phyloP scores from a whole-genome alignment of 495 filamentous ascomycete species.

The Hypoxylon intermedium region DNA sequence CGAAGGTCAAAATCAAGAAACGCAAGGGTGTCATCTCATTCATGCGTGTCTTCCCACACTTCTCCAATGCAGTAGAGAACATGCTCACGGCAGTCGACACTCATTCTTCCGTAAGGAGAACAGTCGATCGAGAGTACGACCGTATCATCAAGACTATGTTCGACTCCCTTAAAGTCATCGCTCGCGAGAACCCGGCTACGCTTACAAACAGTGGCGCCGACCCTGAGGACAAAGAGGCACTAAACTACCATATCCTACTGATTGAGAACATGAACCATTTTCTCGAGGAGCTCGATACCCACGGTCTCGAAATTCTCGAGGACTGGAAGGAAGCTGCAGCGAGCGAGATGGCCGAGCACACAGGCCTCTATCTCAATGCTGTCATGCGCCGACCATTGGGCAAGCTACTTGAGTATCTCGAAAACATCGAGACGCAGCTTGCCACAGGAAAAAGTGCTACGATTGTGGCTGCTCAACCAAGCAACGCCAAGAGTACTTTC shows the following conservation, averaged over 20 bases:
- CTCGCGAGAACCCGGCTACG: conserved; percentile 83
- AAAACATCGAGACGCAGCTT: conserved; percentile 78
- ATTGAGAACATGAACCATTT: conserved; percentile 99
- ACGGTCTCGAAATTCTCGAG: conserved; percentile 73
- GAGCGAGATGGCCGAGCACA: conserved; percentile 84
- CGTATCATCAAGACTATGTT: conserved; percentile 96
- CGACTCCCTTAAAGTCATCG: conserved; percentile 93
- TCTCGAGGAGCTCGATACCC: conserved; percentile 85
- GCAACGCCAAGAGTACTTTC: conserved; percentile 78
- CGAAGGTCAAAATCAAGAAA: conserved; percentile 99
- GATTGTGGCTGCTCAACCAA: conserved; percentile 71
- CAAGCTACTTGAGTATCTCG: conserved; percentile 87
- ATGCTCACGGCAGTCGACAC: conserved; percentile 69
- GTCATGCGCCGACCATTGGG: conserved; percentile 89
- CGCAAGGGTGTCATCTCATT: conserved; percentile 94
- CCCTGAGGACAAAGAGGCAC: conserved; percentile 90
- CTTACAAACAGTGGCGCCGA: conserved; percentile 53
- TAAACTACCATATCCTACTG: conserved; percentile 95
- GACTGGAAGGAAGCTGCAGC: conserved; percentile 80
- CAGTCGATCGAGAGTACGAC: conserved; percentile 85
- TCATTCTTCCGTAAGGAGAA: conserved; percentile 69
- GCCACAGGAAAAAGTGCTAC: conserved; percentile 52
- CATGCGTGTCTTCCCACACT: conserved; percentile 89
- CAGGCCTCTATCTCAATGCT: conserved; percentile 82
- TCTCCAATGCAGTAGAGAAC: conserved; percentile 79